Conservation (phyloP, 306 rosid species). For the Fagus crenata region DNA sequence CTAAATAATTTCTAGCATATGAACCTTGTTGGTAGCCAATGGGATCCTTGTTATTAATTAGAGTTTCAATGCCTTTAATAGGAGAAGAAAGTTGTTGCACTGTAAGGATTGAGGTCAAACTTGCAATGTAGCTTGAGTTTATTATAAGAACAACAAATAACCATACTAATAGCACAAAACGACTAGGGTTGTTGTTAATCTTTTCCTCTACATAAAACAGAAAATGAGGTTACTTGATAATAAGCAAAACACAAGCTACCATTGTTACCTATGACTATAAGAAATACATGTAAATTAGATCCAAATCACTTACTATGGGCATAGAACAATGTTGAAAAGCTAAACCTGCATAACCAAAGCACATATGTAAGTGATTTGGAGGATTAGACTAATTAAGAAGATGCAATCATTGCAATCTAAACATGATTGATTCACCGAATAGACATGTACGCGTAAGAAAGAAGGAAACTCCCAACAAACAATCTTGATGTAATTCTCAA, state of each 20-base stretch:
- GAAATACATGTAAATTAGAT: conserved; percentile 6
- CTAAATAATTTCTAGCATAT: conserved; percentile 51
- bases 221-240: not conserved
- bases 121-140: conserved; percentile 91
- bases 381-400: not conserved
- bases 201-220: conserved; percentile 59
- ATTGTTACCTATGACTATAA: conserved; percentile 6
- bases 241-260: conserved; percentile 26
- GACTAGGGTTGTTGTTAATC: conserved; percentile 66
- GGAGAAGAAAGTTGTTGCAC: conserved; percentile 76
- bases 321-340: conserved; percentile 70
- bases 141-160: conserved; percentile 89
- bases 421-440: not conserved
- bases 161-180: conserved; percentile 78
- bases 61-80: conserved; percentile 72
- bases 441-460: not conserved
- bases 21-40: conserved; percentile 78
- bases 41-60: conserved; percentile 52
- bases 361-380: not conserved
- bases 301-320: conserved; percentile 66
- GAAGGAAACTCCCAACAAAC: not conserved
- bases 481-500: not conserved
- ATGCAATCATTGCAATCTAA: not conserved
- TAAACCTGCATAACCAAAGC: conserved; percentile 44
- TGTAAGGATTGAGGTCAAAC: conserved; percentile 89